Conservation (phyloP, 2,329 filamentous ascomycete species). For the Coniochaeta ligniaria region DNA sequence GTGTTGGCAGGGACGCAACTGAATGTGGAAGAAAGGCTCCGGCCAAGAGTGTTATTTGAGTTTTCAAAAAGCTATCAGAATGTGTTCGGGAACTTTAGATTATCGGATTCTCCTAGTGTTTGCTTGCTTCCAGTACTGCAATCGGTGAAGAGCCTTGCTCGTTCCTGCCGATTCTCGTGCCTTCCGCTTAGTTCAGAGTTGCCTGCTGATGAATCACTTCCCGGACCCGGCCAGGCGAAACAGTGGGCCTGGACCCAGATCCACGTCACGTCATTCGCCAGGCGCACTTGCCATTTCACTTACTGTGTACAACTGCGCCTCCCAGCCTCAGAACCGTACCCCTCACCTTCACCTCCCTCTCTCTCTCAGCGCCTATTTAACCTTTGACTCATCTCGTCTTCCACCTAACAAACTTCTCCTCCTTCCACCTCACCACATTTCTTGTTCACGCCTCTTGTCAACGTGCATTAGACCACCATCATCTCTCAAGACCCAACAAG, state of each 20-base stretch:
- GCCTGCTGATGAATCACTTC: slow-evolving; percentile 7
- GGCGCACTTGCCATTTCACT: slow-evolving; percentile 16
- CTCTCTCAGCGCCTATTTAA: slow-evolving; percentile 16
- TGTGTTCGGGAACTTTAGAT: background rate
- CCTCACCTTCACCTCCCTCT: slow-evolving; percentile 9
- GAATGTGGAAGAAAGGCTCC: too few species aligned
- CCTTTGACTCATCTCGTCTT: slow-evolving; percentile 10
- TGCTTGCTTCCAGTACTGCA: too few species aligned
- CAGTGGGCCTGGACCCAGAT: background rate
- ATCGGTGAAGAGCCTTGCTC: slow-evolving; percentile 6
- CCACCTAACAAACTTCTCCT: slow-evolving; percentile 16
- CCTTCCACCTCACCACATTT: slow-evolving; percentile 12
- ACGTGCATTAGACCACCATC: background rate
- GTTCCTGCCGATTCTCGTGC: slow-evolving; percentile 13
- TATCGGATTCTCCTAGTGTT: background rate
- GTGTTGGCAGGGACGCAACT: too few species aligned
- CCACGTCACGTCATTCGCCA: slow-evolving; percentile 6
- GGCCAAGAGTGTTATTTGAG: too few species aligned
- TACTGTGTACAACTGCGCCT: slow-evolving; percentile 11
- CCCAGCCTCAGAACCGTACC: slow-evolving; percentile 16
- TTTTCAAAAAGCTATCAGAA: too few species aligned
- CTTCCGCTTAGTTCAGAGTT: slow-evolving; percentile 14
- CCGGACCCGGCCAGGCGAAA: background rate
- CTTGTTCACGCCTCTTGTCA: background rate
- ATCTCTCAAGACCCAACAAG: background rate